Conservation (phyloP, 1,284 basidiomycete species). For the Amylostereum areolatum region DNA sequence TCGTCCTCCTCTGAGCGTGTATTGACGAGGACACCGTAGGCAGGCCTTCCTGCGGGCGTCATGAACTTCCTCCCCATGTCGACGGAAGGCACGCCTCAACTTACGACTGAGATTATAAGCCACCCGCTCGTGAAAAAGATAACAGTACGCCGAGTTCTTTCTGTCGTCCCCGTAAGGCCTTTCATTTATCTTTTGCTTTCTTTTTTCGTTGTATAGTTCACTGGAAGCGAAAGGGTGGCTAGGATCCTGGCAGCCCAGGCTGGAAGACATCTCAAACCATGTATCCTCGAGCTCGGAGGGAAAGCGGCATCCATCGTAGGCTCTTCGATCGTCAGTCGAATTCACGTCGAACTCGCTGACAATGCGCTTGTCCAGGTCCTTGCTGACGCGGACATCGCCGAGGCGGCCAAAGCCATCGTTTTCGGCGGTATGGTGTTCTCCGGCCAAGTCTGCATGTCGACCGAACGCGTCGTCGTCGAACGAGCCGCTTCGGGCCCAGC, state of each 20-base stretch:
- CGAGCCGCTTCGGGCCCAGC: constrained; percentile 27
- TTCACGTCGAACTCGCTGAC: not conserved
- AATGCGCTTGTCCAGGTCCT: constrained; percentile 34
- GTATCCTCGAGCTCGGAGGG: constrained; percentile 69
- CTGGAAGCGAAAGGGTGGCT: constrained; percentile 65
- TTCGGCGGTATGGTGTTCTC: constrained; percentile 56
- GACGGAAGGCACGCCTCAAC: constrained; percentile 34
- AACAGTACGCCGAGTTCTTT: constrained; percentile 24
- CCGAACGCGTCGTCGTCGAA: constrained; percentile 61
- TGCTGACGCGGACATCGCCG: constrained; percentile 52
- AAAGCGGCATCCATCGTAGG: constrained; percentile 66
- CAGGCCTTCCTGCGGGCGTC: constrained; percentile 57
- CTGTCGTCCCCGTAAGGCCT: not conserved
- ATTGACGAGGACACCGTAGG: constrained; percentile 21
- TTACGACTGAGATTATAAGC: constrained; percentile 49
- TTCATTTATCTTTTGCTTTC: not conserved
- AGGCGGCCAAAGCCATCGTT: constrained; percentile 52
- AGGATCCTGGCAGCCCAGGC: constrained; percentile 67
- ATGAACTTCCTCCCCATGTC: constrained; percentile 56
- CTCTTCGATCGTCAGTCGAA: not conserved
- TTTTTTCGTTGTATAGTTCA: constrained; percentile 40
- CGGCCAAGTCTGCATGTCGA: constrained; percentile 69
- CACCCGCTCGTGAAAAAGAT: constrained; percentile 44
- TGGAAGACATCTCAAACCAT: constrained; percentile 69
- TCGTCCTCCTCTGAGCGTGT: not conserved